Percentiles rank a stretch among this genome's conserved stretches.
phyloP scores from a whole-genome alignment of 768 basidiomycete genomes.

The Multifurca ochricompacta region DNA sequence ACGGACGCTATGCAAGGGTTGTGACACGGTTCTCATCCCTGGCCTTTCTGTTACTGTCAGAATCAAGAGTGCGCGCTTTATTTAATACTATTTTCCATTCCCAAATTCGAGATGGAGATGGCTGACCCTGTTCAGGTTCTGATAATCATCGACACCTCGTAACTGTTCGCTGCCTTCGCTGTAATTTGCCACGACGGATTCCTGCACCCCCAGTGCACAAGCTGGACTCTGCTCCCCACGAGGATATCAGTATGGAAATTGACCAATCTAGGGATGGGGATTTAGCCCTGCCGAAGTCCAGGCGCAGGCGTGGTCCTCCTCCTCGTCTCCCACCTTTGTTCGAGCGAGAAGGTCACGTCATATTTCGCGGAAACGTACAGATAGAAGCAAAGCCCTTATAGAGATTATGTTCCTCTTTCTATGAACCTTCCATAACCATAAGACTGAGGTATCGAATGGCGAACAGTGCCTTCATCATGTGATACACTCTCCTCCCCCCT shows the following conservation, averaged over 20 bases:
- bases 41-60: conserved; percentile 61
- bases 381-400: background rate
- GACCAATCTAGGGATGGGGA: background rate
- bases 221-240: background rate
- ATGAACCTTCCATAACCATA: too few relatives aligned
- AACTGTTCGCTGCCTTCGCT: conserved; percentile 51
- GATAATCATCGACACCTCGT: conserved; percentile 46
- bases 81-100: background rate
- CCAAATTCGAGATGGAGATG: conserved; percentile 27
- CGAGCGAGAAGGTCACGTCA: conserved; percentile 54
- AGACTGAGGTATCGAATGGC: too few relatives aligned
- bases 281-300: background rate
- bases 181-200: conserved; percentile 51
- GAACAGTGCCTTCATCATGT: too few relatives aligned
- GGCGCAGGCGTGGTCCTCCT: conserved; percentile 24
- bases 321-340: conserved; percentile 53
- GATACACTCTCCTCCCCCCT: too few relatives aligned
- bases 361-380: conserved; percentile 57
- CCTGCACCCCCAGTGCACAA: conserved; percentile 49
- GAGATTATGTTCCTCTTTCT: too few relatives aligned
- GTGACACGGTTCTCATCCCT: conserved; percentile 55
- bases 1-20: conserved; percentile 67
- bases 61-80: conserved; percentile 45
- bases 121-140: conserved; percentile 28
- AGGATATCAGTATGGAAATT: background rate